Conservation (phyloP, 345 rosid genomes). For the Noccaea caerulescens region DNA sequence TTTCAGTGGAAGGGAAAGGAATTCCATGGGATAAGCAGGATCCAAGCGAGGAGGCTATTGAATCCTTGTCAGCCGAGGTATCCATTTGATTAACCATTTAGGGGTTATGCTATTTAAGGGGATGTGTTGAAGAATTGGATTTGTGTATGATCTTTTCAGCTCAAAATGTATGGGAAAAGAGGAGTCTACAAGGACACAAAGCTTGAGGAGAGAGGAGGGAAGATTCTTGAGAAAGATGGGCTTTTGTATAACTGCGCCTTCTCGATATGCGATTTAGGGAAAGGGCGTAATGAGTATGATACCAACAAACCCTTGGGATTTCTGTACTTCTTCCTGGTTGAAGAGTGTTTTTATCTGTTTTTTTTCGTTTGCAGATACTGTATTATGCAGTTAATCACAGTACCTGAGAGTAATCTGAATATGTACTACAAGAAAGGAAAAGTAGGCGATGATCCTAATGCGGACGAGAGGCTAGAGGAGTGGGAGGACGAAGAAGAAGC, state of each 20-base stretch:
- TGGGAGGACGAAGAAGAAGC: constrained; percentile 64
- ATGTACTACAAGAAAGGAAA: constrained; percentile 75
- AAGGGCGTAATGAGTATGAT: constrained; percentile 62
- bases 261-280: constrained; percentile 67
- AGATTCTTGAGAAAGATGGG: constrained; percentile 68
- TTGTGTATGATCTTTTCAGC: constrained; percentile 46
- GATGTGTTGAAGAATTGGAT: not conserved
- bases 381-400: constrained; percentile 64
- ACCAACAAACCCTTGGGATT: not conserved
- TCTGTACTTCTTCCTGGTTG: rapidly evolving
- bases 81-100: not conserved
- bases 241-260: constrained; percentile 76
- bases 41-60: constrained; percentile 60
- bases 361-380: constrained; percentile 54
- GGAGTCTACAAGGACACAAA: constrained; percentile 66
- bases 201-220: constrained; percentile 60
- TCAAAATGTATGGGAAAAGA: constrained; percentile 72
- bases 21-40: constrained; percentile 77
- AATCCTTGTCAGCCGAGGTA: constrained; percentile 62
- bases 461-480: constrained; percentile 74
- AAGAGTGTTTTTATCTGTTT: not conserved
- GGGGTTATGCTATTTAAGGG: not conserved
- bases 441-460: constrained; percentile 64
- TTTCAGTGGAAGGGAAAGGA: constrained; percentile 63
- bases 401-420: constrained; percentile 60